Conservation (phyloP, 805 yeast species). For the Candida krabiensis region DNA sequence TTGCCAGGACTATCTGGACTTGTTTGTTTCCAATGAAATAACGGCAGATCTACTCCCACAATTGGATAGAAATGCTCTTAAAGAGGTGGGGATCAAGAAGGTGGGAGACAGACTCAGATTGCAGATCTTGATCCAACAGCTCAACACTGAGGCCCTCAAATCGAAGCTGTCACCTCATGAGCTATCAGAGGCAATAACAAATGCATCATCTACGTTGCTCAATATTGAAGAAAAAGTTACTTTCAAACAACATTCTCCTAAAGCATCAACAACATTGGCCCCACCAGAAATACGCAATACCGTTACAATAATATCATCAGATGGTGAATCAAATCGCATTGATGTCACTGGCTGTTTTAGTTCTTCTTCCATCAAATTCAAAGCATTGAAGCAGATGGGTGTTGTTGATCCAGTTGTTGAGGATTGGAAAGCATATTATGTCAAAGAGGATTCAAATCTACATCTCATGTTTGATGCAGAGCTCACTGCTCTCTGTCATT, state of each 20-base stretch:
- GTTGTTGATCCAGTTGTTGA: constrained; percentile 42
- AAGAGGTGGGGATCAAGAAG: constrained; percentile 69
- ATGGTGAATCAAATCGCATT: constrained; percentile 68
- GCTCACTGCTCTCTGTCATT: constrained; percentile 78
- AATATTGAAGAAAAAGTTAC: constrained; percentile 14
- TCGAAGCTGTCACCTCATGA: constrained; percentile 18
- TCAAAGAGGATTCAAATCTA: constrained; percentile 41
- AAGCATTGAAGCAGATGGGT: constrained; percentile 60
- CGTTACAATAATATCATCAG: constrained; percentile 71
- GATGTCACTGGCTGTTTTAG: constrained; percentile 78
- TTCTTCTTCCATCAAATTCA: constrained; percentile 74
- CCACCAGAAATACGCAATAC: constrained; percentile 6
- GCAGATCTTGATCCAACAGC: constrained; percentile 52
- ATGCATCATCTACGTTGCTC: constrained; percentile 15
- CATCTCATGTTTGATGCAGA: constrained; percentile 72
- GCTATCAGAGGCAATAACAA: constrained; percentile 21
- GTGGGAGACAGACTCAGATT: constrained; percentile 83
- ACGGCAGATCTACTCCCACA: constrained; percentile 57
- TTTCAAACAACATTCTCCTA: neutral
- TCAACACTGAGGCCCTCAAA: constrained; percentile 37
- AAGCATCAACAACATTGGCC: constrained; percentile 2
- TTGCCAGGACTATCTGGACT: constrained; percentile 27
- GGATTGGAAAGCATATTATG: constrained; percentile 57
- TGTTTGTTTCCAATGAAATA: constrained; percentile 48
- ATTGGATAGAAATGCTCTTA: constrained; percentile 62